A percentile compares a stretch with the other conserved stretches of the same genome.
These are phyloP conservation scores for Apiotrichum siamense DNA, from an alignment of 1,284 basidiomycete species.

Conservation along the genomic window DNA sequence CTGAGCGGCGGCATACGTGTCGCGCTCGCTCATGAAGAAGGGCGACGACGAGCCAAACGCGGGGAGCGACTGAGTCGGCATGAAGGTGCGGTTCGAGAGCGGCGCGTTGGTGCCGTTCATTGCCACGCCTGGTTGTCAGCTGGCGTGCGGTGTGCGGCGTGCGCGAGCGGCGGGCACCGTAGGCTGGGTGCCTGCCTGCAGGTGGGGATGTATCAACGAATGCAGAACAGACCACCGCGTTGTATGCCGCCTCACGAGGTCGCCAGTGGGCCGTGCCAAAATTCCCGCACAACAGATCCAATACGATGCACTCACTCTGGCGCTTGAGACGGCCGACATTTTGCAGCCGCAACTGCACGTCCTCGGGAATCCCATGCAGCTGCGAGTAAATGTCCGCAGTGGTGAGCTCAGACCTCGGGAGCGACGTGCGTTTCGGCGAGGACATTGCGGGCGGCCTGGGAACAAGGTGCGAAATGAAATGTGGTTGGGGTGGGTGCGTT, in stretches of 20 bases:
- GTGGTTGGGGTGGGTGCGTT: too few relatives aligned
- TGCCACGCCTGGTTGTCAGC: constrained; percentile 9
- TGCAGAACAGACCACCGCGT: too few relatives aligned
- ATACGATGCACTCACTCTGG: constrained; percentile 24
- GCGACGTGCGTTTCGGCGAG: constrained; percentile 24
- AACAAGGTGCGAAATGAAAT: too few relatives aligned
- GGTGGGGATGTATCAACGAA: too few relatives aligned
- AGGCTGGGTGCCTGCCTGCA: too few relatives aligned
- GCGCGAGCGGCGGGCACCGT: too few relatives aligned
- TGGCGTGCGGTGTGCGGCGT: too few relatives aligned
- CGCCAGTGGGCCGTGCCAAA: too few relatives aligned
- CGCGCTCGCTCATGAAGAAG: constrained; percentile 20
- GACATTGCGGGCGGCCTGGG: constrained; percentile 1
- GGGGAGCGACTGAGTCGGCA: constrained; percentile 34
- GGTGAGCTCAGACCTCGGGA: constrained; percentile 12
- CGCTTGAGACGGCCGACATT: constrained; percentile 30
- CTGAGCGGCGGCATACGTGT: constrained; percentile 17
- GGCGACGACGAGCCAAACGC: constrained; percentile 11
- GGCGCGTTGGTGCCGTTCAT: too few relatives aligned
- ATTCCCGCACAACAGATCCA: too few relatives aligned
- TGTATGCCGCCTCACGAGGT: too few relatives aligned
- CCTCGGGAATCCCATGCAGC: constrained; percentile 31
- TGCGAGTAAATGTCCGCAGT: constrained; percentile 37
- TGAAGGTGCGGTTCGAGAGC: constrained; percentile 30
- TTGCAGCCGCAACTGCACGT: constrained; percentile 29